Conservation (phyloP, 73 alveolate genomes). For the Blepharisma japonicum region DNA sequence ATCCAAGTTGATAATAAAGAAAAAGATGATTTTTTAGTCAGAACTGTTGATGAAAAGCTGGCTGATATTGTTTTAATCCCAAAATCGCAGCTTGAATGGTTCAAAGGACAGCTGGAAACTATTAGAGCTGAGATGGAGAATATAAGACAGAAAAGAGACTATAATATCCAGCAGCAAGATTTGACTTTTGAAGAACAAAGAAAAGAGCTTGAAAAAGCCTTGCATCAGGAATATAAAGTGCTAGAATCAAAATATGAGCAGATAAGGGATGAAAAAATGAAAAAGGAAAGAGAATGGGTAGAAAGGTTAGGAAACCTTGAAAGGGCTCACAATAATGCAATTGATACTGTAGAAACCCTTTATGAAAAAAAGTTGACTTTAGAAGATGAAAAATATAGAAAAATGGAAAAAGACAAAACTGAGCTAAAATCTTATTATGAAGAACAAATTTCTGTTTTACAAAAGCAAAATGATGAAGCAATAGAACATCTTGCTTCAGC, state of each 20-base stretch:
- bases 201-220: constrained; percentile 56
- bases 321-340: constrained; percentile 63
- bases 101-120: constrained; percentile 61
- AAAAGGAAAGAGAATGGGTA: constrained; percentile 65
- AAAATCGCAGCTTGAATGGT: constrained; percentile 67
- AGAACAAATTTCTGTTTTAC: constrained; percentile 55
- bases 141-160: constrained; percentile 65
- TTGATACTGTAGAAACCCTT: constrained; percentile 73
- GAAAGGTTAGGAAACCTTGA: constrained; percentile 77
- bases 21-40: constrained; percentile 46
- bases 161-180: constrained; percentile 52
- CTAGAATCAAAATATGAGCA: constrained; percentile 69
- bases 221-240: constrained; percentile 54
- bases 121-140: constrained; percentile 60
- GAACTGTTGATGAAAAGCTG: constrained; percentile 72
- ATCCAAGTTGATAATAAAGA: constrained; percentile 32
- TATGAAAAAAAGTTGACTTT: constrained; percentile 79
- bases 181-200: constrained; percentile 44
- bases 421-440: constrained; percentile 74
- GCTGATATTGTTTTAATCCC: constrained; percentile 83
- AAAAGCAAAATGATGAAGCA: constrained; percentile 58
- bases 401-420: constrained; percentile 70
- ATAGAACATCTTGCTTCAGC: constrained; percentile 55
- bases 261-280: constrained; percentile 54
- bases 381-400: constrained; percentile 66